Base-by-base conservation (phyloP, 2,329 filamentous ascomycete species). In the Orbilia brochopaga region DNA sequence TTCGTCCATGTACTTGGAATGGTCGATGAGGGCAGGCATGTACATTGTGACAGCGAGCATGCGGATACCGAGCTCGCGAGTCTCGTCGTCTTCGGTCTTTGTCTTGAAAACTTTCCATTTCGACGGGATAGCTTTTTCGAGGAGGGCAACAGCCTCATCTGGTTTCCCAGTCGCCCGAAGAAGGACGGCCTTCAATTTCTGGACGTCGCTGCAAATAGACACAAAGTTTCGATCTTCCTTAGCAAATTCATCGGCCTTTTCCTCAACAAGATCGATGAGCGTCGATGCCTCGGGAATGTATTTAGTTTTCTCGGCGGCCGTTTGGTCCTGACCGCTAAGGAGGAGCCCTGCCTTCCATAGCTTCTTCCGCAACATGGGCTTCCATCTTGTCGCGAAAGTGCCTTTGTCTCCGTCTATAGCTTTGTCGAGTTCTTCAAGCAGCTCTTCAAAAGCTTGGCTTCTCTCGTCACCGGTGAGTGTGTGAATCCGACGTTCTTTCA, bases 371-470 rank as follows among this genome's bases (percentile, higher is more conserved):
- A 72, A 21, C 60, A 58, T 55, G 8, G 30, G 55, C 42, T 65
- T 50, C 60, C 54, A 61, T 8, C 53, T 35, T 21, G 35, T 56
- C 3, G 7, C n/a, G 5, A 48, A 48, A 5, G 42, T 51, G 2
- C 23, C 11, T 17, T 58, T 35, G 2, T 59, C 55, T 24, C 59
- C 60, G 13, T 27, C 21, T 13, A 65, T 72, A 10, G 60, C 42
- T 6, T 40, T 37, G 19, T 48, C 55, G 15, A 72, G 48, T 17
- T 72, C 67, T 17, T 72, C 67, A 4, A 72, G 27, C 2, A 72
- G 35, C n/a, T 72, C 67, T 30, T 72, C 67, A 17, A 72, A 61
- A n/a, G 67, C 67, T 17, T 65, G 60, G 15, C 54, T 60, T 21
- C 59, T 57, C 11, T 72, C 60, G 1, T 65, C 51, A 1, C 55